phyloP scores from a whole-genome alignment of 208 protist species.

The Sergeia podlipaevii region DNA sequence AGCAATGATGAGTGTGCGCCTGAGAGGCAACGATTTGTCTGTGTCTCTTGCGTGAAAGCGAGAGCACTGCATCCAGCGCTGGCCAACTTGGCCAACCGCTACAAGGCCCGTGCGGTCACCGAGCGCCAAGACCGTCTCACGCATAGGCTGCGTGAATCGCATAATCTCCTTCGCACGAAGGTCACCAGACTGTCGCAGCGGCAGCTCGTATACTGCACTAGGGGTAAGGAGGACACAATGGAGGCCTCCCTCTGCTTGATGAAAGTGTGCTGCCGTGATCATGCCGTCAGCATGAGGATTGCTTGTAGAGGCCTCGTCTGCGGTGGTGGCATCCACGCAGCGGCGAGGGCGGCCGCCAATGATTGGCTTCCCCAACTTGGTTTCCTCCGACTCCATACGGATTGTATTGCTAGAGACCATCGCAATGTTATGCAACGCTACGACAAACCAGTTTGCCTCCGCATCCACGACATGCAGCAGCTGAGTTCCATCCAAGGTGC shows the following conservation, averaged over 20 bases:
- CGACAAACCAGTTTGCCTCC: constrained; percentile 58
- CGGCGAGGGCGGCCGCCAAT: not conserved
- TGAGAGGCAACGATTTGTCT: not conserved
- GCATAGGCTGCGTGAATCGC: constrained; percentile 18
- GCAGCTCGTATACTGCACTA: constrained; percentile 40
- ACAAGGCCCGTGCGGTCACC: constrained; percentile 59
- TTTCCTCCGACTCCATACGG: not conserved
- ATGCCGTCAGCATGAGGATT: too few species aligned
- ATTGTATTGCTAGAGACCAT: constrained; percentile 36
- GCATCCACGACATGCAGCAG: constrained; percentile 76
- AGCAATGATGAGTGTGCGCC: constrained; percentile 25
- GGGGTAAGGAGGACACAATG: constrained; percentile 64
- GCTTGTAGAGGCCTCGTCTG: not conserved
- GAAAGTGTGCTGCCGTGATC: constrained; percentile 42
- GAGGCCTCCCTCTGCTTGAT: constrained; percentile 35
- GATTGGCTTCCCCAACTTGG: constrained; percentile 14
- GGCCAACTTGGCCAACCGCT: constrained; percentile 36
- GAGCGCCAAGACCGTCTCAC: constrained; percentile 34
- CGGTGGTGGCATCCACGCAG: not conserved
- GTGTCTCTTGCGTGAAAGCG: constrained; percentile 8
- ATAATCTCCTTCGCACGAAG: constrained; percentile 23
- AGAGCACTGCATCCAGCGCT: constrained; percentile 55
- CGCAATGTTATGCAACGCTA: constrained; percentile 37
- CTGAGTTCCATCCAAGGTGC: constrained; percentile 8
- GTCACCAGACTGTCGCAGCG: constrained; percentile 13